These are phyloP conservation scores for Backusella circina DNA, from an alignment of 192 early-diverging fungal genomes.

Conservation along the genomic window DNA sequence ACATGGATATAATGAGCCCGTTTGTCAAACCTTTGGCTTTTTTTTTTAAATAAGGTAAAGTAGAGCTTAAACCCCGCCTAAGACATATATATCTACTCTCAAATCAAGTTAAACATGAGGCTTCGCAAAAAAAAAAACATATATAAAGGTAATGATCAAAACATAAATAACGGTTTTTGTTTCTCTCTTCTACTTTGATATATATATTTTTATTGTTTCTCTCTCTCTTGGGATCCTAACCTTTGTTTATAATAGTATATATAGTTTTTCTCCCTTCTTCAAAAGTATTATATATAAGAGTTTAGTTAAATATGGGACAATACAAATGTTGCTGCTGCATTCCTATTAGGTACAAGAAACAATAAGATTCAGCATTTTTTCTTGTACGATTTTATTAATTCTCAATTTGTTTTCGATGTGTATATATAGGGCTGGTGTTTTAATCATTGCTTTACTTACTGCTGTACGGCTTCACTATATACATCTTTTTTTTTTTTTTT, in stretches of 20 bases:
- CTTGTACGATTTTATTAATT: background rate
- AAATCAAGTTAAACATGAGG: background rate
- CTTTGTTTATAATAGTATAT: background rate
- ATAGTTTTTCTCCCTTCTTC: background rate
- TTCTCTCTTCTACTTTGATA: background rate
- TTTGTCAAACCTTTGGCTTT: conserved; percentile 2
- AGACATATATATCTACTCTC: background rate
- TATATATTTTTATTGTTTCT: background rate
- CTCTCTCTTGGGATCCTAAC: background rate
- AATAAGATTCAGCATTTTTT: background rate
- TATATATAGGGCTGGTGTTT: conserved; percentile 22
- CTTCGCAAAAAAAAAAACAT: background rate
- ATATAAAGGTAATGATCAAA: background rate
- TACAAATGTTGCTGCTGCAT: conserved; percentile 24
- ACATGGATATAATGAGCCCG: background rate
- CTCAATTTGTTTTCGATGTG: background rate
- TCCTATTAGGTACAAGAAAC: conserved; percentile 14
- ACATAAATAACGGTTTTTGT: background rate
- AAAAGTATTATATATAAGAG: background rate
- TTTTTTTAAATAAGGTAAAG: background rate
- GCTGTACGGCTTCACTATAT: background rate
- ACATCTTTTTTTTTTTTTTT: conserved; percentile 8
- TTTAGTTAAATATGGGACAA: conserved; percentile 6
- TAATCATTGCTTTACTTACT: conserved; percentile 18
- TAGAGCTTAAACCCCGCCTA: background rate